Base-by-base conservation (phyloP, 1,284 basidiomycete genomes). In the Psilocybe mexicana region DNA sequence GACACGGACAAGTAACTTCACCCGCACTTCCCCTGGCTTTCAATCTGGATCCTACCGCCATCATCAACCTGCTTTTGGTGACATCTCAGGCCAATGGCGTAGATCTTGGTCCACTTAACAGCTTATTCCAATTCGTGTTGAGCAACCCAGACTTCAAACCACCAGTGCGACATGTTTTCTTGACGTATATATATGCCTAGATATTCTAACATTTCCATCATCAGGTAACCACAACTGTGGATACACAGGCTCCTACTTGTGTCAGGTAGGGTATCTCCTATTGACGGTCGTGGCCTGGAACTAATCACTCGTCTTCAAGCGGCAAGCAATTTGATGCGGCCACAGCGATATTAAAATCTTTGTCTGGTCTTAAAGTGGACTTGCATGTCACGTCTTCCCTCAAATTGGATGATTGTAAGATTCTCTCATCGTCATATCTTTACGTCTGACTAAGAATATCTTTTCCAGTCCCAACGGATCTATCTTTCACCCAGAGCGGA, bases 1-100 rank as follows among this genome's bases (percentile, higher is more conserved):
- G 89, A 2, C 84, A 90, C 63, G 77, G 74, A 36, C 81, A 79
- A 23, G 81, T 86, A 59, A 83, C 83, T 2, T 92, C 89, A 3
- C 80, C 77, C 25, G 65, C 70, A 10, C 72, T 92, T 51, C 85
- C 86, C 25, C 78, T 92, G 64, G 69, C 82, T 30, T 87, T 90
- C 72, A 86, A 91, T 69, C 67, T 86, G 42, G 78, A 91, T 63
- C 87, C 88, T 0, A 65, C 80, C 43, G 77, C 77, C 3, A 86
- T 91, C 63, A 85, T 92, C 56, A 69, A 80, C 49, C 74, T 92
- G 56, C 73, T 92, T 48, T 66, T 75, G 11, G 71, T 75, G 14
- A 79, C 84, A 10, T 82, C 88, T 2, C 72, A 81, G 58, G 73
- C 81, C 55, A 84, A 84, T 57, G 73, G 75, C 10, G 83, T 88